A percentile compares a stretch with the other conserved stretches of the same genome.
phyloP scores from a whole-genome alignment of 352 stramenopile species.

The Phytophthora uliginosa region DNA sequence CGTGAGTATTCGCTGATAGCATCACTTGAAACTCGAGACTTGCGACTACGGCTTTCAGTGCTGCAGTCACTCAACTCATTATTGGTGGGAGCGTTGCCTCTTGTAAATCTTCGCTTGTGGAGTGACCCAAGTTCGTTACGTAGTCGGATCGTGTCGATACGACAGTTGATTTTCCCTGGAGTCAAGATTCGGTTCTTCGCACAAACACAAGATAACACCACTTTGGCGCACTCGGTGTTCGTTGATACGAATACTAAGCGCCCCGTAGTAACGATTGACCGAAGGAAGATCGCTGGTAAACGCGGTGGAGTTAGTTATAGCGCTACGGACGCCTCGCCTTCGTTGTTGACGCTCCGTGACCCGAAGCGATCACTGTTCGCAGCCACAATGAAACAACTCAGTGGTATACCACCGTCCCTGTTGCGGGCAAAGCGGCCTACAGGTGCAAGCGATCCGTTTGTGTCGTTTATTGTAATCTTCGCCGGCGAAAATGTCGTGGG shows the following conservation, averaged over 20 bases:
- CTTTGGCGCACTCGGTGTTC: slow-evolving; percentile 56
- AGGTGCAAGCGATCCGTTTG: slow-evolving; percentile 82
- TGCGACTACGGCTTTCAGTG: slow-evolving; percentile 68
- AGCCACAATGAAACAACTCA: slow-evolving; percentile 67
- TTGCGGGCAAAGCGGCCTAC: slow-evolving; percentile 79
- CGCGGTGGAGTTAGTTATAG: slow-evolving; percentile 26
- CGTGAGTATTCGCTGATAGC: slow-evolving; percentile 50
- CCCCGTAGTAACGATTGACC: slow-evolving; percentile 77
- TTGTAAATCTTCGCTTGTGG: slow-evolving; percentile 71
- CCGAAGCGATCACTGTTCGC: slow-evolving; percentile 78
- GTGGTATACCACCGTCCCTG: slow-evolving; percentile 49
- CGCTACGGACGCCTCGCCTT: slow-evolving; percentile 9
- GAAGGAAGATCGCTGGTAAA: slow-evolving; percentile 55
- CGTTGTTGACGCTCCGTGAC: slow-evolving; percentile 45
- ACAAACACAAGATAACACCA: slow-evolving; percentile 79
- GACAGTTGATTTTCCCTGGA: slow-evolving; percentile 76
- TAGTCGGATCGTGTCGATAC: slow-evolving; percentile 60
- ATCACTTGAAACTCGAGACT: slow-evolving; percentile 60
- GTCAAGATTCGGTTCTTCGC: slow-evolving; percentile 84
- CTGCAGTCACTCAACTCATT: slow-evolving; percentile 73
- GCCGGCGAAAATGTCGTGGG: slow-evolving; percentile 84
- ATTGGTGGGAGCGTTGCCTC: slow-evolving; percentile 59
- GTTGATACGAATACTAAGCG: slow-evolving; percentile 60
- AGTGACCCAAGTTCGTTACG: slow-evolving; percentile 63
- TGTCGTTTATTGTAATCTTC: slow-evolving; percentile 86